These are phyloP conservation scores for Nannochloropsis gaditana DNA, from an alignment of 108 stramenopile genomes.

Conservation along the genomic window DNA sequence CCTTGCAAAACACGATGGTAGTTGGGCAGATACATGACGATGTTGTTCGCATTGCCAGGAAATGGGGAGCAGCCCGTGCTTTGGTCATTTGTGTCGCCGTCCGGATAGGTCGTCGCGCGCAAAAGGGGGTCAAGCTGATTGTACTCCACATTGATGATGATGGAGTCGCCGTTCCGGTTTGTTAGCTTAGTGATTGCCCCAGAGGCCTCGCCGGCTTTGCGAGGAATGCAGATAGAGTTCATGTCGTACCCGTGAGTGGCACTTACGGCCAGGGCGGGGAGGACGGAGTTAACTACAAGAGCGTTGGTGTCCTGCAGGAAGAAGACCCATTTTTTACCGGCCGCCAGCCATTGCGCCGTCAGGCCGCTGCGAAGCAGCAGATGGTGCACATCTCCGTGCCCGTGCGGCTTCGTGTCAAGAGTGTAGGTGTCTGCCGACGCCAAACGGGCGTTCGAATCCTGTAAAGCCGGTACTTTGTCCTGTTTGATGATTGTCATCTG, in stretches of 20 bases:
- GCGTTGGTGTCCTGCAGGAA: constrained; percentile 99
- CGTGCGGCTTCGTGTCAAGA: constrained; percentile 95
- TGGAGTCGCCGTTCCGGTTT: constrained; percentile 33
- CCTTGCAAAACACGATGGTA: constrained; percentile 62
- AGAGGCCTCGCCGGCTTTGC: constrained; percentile 92
- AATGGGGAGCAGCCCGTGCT: constrained; percentile 87
- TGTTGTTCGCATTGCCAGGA: constrained; percentile 92
- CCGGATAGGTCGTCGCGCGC: constrained; percentile 58
- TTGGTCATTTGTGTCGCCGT: constrained; percentile 84
- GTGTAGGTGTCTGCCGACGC: constrained; percentile 66
- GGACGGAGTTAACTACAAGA: constrained; percentile 76
- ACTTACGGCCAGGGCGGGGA: constrained; percentile 90
- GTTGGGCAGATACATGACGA: constrained; percentile 74
- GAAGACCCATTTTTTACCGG: constrained; percentile 74
- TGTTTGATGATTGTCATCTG: constrained; percentile 91
- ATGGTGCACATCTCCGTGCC: constrained; percentile 97
- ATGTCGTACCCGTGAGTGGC: constrained; percentile 74
- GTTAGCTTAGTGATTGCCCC: constrained; percentile 89
- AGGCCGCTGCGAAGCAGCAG: constrained; percentile 69
- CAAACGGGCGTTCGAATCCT: constrained; percentile 73
- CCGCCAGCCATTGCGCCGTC: constrained; percentile 60
- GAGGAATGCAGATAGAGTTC: constrained; percentile 93
- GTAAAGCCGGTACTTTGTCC: constrained; percentile 89
- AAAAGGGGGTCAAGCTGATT: constrained; percentile 92
- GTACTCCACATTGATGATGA: constrained; percentile 97